Evolutionary conservation across 108 stramenopile species (phyloP).

Genomic region (Chaetoceros tenuissimus): DNA sequence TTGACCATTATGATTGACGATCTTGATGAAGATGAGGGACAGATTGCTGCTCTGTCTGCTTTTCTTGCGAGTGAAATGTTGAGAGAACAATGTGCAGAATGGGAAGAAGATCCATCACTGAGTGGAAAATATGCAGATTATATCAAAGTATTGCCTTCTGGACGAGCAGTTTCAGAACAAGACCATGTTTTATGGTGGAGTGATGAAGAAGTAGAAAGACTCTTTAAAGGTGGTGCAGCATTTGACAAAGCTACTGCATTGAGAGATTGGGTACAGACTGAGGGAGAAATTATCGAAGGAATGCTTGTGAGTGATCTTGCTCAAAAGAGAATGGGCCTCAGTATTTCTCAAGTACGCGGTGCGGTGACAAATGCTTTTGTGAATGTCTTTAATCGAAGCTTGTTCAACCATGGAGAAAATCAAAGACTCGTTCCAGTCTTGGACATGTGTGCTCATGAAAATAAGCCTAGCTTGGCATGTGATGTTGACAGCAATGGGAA

Average conservation of each 20-base stretch:
- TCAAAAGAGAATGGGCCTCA: neutral
- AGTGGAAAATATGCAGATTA: neutral
- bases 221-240: slow-evolving; percentile 2
- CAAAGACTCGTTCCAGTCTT: slow-evolving; percentile 4
- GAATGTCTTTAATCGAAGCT: slow-evolving; percentile 1
- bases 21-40: neutral
- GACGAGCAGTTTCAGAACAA: neutral
- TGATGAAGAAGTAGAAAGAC: neutral
- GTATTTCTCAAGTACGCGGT: neutral
- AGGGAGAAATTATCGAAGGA: neutral
- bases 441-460: neutral
- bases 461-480: neutral
- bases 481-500: neutral
- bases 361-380: slow-evolving; percentile 2
- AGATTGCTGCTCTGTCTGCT: neutral
- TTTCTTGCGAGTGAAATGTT: slow-evolving; percentile 2
- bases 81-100: slow-evolving; percentile 1
- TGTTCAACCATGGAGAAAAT: neutral
- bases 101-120: slow-evolving; percentile 2
- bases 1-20: slow-evolving; percentile 1
- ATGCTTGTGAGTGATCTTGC: slow-evolving; percentile 5
- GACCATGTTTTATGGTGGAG: slow-evolving; percentile 6
- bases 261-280: slow-evolving; percentile 1
- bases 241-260: neutral
- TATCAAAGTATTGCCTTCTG: neutral